Evolutionary conservation across 2,329 filamentous ascomycete genomes (phyloP).

Genomic region (Calonectria naviculata): DNA sequence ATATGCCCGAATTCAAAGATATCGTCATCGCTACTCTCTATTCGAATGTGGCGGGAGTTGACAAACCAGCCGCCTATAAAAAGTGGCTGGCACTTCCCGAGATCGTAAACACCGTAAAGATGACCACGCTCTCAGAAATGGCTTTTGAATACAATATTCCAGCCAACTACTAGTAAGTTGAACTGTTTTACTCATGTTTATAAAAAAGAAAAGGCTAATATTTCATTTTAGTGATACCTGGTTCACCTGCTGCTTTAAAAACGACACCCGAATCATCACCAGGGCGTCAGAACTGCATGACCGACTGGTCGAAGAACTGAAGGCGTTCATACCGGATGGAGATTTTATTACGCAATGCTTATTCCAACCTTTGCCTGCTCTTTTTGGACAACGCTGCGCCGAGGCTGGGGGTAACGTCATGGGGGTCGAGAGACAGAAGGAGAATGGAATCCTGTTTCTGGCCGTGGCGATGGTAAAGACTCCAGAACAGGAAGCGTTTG

Average conservation of each 20-base stretch:
- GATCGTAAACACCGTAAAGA: conserved; percentile 28
- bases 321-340: conserved; percentile 15
- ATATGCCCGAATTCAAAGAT: conserved; percentile 29
- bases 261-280: conserved; percentile 10
- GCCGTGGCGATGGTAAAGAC: conserved; percentile 25
- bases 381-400: conserved; percentile 13
- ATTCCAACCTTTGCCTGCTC: conserved; percentile 15
- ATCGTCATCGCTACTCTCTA: conserved; percentile 25
- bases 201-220: neutral
- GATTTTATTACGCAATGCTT: conserved; percentile 18
- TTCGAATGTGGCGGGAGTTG: conserved; percentile 27
- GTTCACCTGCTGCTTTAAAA: conserved; percentile 25
- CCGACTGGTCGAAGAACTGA: conserved; percentile 19
- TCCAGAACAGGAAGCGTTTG: neutral
- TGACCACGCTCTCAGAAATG: conserved; percentile 29
- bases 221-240: conserved; percentile 4
- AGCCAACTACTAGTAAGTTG: conserved; percentile 25
- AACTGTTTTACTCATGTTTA: neutral
- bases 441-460: conserved; percentile 19
- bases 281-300: conserved; percentile 15
- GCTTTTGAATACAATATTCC: conserved; percentile 31
- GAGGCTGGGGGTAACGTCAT: conserved; percentile 13
- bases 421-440: conserved; percentile 16
- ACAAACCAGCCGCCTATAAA: conserved; percentile 27
- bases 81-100: conserved; percentile 31